Base-by-base conservation (phyloP, 805 yeast species). In the Kurtzmaniella fragi region DNA sequence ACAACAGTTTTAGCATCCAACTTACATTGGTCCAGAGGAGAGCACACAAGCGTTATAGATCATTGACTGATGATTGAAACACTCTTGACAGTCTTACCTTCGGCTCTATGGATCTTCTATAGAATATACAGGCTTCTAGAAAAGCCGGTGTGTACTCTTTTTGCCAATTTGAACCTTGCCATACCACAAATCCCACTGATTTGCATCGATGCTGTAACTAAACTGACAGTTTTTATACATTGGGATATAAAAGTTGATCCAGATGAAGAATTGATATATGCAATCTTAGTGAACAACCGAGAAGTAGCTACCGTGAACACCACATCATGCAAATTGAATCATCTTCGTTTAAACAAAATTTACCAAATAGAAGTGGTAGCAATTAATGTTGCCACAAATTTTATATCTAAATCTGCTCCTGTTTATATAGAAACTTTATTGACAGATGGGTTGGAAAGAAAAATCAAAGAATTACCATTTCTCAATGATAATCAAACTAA, bases 181-280 rank as follows among this genome's bases (percentile, higher is more conserved):
- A 73, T 80, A 27, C 86, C 86, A 3, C 71, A 67, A 40, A 63
- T 75, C 6, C 82, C 83, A 2, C 56, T 61, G 34, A 61, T 79
- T 12, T 77, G 81, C 36, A 67, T 80, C 5, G 84, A 78, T 48
- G 68, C 71, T 46, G 70, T 80, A 35, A 67, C 74, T 5, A 56
- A 61, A 28, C 50, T 59, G 7, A 58, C 73, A 20, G 71, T 77
- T 29, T 68, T 67, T 17, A 42, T 80, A 26, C 84, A 77, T 49
- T 80, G 85, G 83, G 80, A 75, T 46, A 54, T 64, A 16, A 60
- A 60, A 41, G 40, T 47, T 10, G 44, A 45, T 29, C 40, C 41
- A 14, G 60, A 58, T 28, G 71, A 66, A 39, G 55, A 48, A 39
- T 42, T 68, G 36, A 54, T 57, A 43, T 68, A 57, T 40, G 50